Percentiles rank a stretch among this genome's conserved stretches.
Evolutionary conservation across 202 grass and related monocot species (phyloP).

Genomic region (Zoysia matrella): DNA sequence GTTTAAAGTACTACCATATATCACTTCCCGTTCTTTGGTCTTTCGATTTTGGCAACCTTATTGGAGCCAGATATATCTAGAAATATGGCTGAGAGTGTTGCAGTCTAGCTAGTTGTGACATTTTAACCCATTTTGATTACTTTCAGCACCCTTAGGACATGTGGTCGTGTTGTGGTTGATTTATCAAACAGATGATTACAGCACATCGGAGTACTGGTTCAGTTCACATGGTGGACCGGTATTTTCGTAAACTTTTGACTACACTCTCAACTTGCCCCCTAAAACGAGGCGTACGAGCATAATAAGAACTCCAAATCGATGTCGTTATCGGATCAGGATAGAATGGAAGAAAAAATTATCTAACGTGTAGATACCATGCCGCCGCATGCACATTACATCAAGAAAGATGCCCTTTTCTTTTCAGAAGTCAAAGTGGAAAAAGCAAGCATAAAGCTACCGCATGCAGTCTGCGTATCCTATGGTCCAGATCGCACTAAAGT

Average conservation of each 20-base stretch:
- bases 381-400: background rate
- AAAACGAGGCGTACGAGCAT: background rate
- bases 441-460: background rate
- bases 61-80: no score
- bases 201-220: background rate
- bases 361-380: constrained; percentile 24
- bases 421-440: background rate
- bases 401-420: constrained; percentile 1
- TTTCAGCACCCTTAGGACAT: background rate
- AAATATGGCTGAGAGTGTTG: no score
- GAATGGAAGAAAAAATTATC: background rate
- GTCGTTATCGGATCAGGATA: background rate
- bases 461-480: background rate
- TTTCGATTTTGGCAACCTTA: no score
- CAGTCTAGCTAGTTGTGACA: no score
- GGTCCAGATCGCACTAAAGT: background rate
- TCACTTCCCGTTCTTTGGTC: no score
- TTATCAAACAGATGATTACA: background rate
- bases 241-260: background rate
- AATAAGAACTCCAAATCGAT: background rate
- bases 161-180: no score
- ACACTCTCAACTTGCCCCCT: no score
- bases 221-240: background rate
- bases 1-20: no score
- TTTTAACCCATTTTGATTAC: no score